Conservation (phyloP, 2,329 filamentous ascomycete species). For the Chaetomium sp. region DNA sequence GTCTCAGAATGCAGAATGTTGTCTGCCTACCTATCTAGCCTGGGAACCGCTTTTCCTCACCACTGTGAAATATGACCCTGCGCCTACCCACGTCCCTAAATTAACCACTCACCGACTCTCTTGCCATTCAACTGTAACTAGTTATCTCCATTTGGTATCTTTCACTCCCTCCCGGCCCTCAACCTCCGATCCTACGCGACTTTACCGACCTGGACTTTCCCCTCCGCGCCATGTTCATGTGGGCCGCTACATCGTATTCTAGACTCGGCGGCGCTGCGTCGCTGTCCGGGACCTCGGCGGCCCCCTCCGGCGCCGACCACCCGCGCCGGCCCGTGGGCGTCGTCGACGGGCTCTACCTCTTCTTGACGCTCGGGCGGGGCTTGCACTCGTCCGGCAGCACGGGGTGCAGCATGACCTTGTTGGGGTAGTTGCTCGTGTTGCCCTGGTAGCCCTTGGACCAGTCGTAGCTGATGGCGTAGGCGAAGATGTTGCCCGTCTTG, state of each 20-base stretch:
- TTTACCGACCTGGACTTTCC: neutral
- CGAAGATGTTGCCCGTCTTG: slow-evolving; percentile 78
- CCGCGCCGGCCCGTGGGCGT: neutral
- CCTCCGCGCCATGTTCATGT: neutral
- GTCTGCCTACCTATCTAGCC: neutral
- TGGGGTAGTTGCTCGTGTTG: slow-evolving; percentile 74
- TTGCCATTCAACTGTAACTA: neutral
- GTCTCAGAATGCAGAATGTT: neutral
- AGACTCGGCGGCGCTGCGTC: neutral
- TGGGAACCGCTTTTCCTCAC: neutral
- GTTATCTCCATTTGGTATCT: neutral
- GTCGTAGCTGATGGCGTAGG: slow-evolving; percentile 91
- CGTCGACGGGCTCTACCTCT: slow-evolving; percentile 49
- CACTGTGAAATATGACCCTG: neutral
- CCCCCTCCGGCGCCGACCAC: neutral
- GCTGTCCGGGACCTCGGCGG: neutral
- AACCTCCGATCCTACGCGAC: neutral
- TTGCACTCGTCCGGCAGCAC: slow-evolving; percentile 66
- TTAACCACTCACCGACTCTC: neutral
- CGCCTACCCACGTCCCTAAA: neutral
- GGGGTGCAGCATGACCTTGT: slow-evolving; percentile 84
- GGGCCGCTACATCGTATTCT: neutral
- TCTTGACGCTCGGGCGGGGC: slow-evolving; percentile 61
- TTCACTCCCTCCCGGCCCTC: neutral
- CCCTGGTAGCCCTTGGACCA: slow-evolving; percentile 95